These are phyloP conservation scores for Dothidotthia symphoricarpi DNA, from an alignment of 2,329 filamentous ascomycete species.

Conservation along the genomic window DNA sequence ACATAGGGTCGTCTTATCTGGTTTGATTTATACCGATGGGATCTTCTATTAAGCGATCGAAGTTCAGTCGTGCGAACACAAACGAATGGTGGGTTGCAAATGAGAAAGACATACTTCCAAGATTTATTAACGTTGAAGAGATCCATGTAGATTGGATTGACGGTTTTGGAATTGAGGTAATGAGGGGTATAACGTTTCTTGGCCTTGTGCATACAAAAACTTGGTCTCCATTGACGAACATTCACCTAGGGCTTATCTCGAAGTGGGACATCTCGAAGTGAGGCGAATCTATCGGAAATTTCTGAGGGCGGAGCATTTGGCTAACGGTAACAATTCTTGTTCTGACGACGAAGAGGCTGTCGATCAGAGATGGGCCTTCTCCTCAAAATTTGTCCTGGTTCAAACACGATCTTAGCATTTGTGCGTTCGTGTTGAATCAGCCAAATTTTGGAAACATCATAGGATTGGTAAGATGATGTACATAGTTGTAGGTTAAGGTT, in stretches of 20 bases:
- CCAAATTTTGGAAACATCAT: no score
- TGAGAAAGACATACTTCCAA: background rate
- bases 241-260: no score
- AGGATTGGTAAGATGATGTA: no score
- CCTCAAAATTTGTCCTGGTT: no score
- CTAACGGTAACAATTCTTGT: no score
- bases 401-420: no score
- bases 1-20: conserved; percentile 1
- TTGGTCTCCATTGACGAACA: conserved; percentile 3
- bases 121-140: conserved; percentile 3
- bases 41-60: conserved; percentile 5
- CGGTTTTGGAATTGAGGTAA: conserved; percentile 6
- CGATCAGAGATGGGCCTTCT: no score
- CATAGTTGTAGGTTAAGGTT: no score
- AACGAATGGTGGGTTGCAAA: background rate
- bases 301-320: conserved; percentile 43
- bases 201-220: conserved; percentile 6
- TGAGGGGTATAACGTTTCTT: background rate
- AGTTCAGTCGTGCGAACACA: conserved; percentile 1
- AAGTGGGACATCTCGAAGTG: no score
- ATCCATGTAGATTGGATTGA: conserved; percentile 7
- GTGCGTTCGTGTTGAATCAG: no score
- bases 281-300: no score
- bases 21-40: background rate
- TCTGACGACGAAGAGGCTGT: no score